phyloP scores from a whole-genome alignment of 2,329 filamentous ascomycete genomes.

The Nemania sp. region DNA sequence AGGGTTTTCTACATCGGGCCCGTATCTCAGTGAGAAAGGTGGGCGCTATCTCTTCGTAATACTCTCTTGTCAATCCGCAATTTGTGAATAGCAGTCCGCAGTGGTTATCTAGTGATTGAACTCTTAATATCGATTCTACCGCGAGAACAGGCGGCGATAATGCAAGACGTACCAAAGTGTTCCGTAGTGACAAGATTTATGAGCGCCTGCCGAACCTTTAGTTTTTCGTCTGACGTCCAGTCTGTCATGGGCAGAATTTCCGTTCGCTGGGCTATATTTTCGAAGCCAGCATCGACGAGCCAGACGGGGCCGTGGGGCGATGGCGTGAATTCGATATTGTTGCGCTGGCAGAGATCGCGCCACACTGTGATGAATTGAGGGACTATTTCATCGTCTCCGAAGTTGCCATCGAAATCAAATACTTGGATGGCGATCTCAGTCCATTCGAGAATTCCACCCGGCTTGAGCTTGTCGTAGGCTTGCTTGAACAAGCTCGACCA shows the following conservation, averaged over 20 bases:
- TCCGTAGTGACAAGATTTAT: constrained; percentile 42
- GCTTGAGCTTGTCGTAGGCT: constrained; percentile 46
- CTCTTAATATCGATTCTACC: constrained; percentile 8
- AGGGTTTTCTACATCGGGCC: constrained; percentile 28
- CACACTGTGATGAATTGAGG: constrained; percentile 43
- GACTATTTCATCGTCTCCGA: constrained; percentile 39
- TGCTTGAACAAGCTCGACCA: constrained; percentile 44
- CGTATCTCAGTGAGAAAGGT: constrained; percentile 30
- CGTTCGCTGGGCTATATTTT: constrained; percentile 44
- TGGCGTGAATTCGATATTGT: constrained; percentile 47
- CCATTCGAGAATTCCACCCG: constrained; percentile 51
- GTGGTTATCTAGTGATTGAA: constrained; percentile 26
- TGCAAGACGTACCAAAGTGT: constrained; percentile 39
- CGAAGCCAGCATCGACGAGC: constrained; percentile 45
- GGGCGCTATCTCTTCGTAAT: constrained; percentile 32
- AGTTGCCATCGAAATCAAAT: constrained; percentile 44
- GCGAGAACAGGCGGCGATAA: background rate
- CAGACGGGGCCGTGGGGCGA: constrained; percentile 41
- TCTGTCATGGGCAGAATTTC: constrained; percentile 47
- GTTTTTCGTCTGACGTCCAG: constrained; percentile 46
- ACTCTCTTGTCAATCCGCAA: constrained; percentile 33
- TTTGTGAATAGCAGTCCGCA: constrained; percentile 34
- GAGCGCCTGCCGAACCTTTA: constrained; percentile 43
- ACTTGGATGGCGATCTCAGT: constrained; percentile 47
- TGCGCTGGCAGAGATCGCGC: constrained; percentile 31